phyloP scores from a whole-genome alignment of 2,329 filamentous ascomycete species.

The Lasiodiplodia sp. region DNA sequence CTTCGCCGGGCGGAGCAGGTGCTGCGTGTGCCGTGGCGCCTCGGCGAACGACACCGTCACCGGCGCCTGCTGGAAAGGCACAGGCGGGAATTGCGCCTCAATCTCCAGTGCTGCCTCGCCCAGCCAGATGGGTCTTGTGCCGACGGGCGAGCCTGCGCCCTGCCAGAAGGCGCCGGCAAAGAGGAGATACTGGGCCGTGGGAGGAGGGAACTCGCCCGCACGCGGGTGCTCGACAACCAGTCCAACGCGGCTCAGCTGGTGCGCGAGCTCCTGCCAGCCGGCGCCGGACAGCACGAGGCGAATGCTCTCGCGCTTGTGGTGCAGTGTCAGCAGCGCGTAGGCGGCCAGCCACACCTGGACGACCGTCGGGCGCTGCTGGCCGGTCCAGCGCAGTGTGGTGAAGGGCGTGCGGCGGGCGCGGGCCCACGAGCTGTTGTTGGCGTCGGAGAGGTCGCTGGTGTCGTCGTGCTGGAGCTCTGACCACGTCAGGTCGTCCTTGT shows the following conservation, averaged over 20 bases:
- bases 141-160: slow-evolving; percentile 53
- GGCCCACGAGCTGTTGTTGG: slow-evolving; percentile 53
- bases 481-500: slow-evolving; percentile 41
- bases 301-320: slow-evolving; percentile 56
- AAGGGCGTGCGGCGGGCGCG: slow-evolving; percentile 54
- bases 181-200: slow-evolving; percentile 55
- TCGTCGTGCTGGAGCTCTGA: not conserved
- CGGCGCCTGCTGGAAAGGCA: slow-evolving; percentile 47
- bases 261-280: slow-evolving; percentile 47
- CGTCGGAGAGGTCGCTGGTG: slow-evolving; percentile 39
- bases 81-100: slow-evolving; percentile 41
- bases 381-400: slow-evolving; percentile 52
- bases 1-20: slow-evolving; percentile 76
- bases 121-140: slow-evolving; percentile 51
- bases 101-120: slow-evolving; percentile 27
- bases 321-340: slow-evolving; percentile 54
- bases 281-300: slow-evolving; percentile 51
- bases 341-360: slow-evolving; percentile 57
- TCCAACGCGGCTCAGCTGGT: slow-evolving; percentile 42
- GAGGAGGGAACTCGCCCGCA: slow-evolving; percentile 43
- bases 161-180: slow-evolving; percentile 58
- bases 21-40: slow-evolving; percentile 65
- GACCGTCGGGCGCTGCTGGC: slow-evolving; percentile 45
- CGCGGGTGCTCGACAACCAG: slow-evolving; percentile 50
- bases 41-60: slow-evolving; percentile 56